Evolutionary conservation across 2,329 filamentous ascomycete species (phyloP), one percentile per base, ranked within the genome.

Genomic region (Colletotrichum sp.): DNA sequence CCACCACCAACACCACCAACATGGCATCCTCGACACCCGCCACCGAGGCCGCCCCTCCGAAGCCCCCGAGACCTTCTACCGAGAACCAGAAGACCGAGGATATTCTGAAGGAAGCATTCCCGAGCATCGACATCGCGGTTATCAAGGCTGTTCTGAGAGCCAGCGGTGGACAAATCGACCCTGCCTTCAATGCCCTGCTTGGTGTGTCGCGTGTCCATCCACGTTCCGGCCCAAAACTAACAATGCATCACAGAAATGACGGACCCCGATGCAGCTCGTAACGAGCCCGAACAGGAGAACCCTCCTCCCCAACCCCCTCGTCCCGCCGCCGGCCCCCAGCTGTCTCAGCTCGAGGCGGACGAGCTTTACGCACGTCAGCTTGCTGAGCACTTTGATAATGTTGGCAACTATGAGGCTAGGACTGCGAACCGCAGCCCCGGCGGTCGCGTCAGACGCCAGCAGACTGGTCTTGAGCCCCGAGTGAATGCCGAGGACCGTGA

Each of bases 21-120:
- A 78, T 85, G 64, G 80, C 86, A 30, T 81, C 86, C 57, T 81
- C 86, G 36, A 82, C 84, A 15, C 78, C 86, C 19, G 78, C 78
- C 7, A 78, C 82, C 36, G 83, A 84, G 27, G 84, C 88, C 64
- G 81, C 80, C 25, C 85, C 93, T 28, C 96, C 96, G 55, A 98
- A 98, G 87, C 96, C 96, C 36, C 96, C 96, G 39, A 92, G 96
- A 75, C 96, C 96, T 63, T 82, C 95, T 81, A 95, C 92, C 78
- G 94, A 97, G 78, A 91, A 93, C 76, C 93, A 98, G 84, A 94
- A 98, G 87, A 96, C 95, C 64, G 94, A 96, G 85, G 91, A 92
- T 80, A 98, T 96, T 5, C 89, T 99, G 72, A 96, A 95, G 84
- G 97, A 99, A 84, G 97, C 97, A 0, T 99, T 99, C 81, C 97